These are phyloP conservation scores for Piloderma croceum DNA, from an alignment of 768 basidiomycete species.

Conservation along the genomic window DNA sequence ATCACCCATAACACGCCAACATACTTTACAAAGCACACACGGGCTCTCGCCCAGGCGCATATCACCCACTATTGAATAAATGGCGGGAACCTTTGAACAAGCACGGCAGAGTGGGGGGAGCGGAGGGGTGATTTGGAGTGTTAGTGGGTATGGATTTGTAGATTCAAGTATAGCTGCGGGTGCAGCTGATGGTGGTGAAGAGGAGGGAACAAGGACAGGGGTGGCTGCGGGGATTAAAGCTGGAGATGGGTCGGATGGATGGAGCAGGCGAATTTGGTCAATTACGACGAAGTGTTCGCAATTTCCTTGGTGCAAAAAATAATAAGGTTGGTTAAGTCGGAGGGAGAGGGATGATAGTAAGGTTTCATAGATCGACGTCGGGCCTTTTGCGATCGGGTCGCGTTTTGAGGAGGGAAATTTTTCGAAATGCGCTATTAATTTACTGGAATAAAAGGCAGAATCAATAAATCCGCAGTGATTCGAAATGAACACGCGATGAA, in stretches of 20 bases:
- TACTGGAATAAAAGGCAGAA: conserved; percentile 33
- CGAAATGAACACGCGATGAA: conserved; percentile 9
- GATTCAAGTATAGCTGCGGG: conserved; percentile 52
- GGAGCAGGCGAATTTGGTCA: conserved; percentile 60
- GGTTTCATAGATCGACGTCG: conserved; percentile 42
- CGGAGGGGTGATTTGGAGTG: conserved; percentile 57
- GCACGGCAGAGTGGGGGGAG: conserved; percentile 60
- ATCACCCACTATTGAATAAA: conserved; percentile 64
- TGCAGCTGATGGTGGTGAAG: conserved; percentile 55
- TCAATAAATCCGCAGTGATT: not conserved
- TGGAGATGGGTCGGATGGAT: conserved; percentile 1
- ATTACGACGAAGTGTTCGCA: conserved; percentile 78
- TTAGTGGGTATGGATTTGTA: too few species aligned
- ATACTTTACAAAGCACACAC: conserved; percentile 64
- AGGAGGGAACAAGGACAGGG: too few species aligned
- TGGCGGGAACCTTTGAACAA: conserved; percentile 67
- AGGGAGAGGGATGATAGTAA: conserved; percentile 49
- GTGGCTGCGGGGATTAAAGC: conserved; percentile 29
- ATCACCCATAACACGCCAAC: conserved; percentile 68
- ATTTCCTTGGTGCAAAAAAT: conserved; percentile 73
- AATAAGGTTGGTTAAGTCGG: conserved; percentile 71
- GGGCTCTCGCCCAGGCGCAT: conserved; percentile 73
- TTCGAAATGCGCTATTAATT: conserved; percentile 37
- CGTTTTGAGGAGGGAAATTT: conserved; percentile 27
- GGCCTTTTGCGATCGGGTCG: conserved; percentile 31